phyloP scores from a whole-genome alignment of 495 filamentous ascomycete genomes.

The Amniculicola lignicola region DNA sequence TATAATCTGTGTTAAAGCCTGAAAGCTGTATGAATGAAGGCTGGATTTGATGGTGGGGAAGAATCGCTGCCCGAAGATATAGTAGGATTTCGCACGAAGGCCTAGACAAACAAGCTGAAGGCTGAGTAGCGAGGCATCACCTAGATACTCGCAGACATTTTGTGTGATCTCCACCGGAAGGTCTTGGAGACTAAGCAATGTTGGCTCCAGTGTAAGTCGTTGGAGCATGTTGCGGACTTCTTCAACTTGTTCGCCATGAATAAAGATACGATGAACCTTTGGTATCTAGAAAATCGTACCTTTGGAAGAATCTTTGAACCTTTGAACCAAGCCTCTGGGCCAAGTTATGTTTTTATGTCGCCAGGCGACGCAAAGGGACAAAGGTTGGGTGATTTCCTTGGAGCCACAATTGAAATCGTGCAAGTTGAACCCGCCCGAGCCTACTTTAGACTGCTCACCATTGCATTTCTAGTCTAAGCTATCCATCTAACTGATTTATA shows the following conservation, averaged over 20 bases:
- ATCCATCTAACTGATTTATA: conserved; percentile 10
- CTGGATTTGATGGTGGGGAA: not conserved
- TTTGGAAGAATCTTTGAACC: conserved; percentile 3
- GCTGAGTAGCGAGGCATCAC: too few relatives aligned
- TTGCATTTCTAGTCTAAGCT: not conserved
- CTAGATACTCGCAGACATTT: too few relatives aligned
- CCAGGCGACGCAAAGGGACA: conserved; percentile 1
- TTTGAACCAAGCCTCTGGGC: not conserved
- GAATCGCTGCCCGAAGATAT: not conserved
- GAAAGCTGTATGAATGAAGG: not conserved
- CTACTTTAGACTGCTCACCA: conserved; percentile 1
- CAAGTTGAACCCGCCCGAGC: not conserved
- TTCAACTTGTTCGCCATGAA: too few relatives aligned
- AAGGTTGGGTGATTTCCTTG: conserved; percentile 1
- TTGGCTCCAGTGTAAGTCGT: too few relatives aligned
- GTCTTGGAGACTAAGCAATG: too few relatives aligned
- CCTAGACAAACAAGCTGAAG: too few relatives aligned
- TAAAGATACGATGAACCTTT: conserved; percentile 7
- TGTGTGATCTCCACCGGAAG: too few relatives aligned
- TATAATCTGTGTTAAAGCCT: not conserved
- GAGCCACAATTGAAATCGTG: conserved; percentile 4
- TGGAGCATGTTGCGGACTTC: too few relatives aligned
- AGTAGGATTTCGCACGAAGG: too few relatives aligned
- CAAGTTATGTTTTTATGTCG: conserved; percentile 2
- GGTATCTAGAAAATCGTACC: conserved; percentile 5